Evolutionary conservation across 1,139 yeast species (phyloP).

Genomic region (Kodamaea ohmeri): DNA sequence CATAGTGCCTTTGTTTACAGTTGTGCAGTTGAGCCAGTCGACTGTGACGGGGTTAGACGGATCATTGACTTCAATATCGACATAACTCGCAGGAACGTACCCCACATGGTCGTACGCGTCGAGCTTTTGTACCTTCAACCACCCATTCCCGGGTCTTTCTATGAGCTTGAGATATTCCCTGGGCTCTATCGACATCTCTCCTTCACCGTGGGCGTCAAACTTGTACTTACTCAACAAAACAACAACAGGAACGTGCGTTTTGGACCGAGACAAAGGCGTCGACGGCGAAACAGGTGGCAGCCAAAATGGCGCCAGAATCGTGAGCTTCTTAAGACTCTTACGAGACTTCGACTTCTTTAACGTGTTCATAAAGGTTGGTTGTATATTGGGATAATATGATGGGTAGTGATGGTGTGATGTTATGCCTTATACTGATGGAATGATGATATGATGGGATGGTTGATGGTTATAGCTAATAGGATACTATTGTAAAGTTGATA

Average conservation of each 20-base stretch:
- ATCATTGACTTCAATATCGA: constrained; percentile 25
- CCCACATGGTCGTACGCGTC: constrained; percentile 20
- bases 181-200: constrained; percentile 19
- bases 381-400: too few species aligned
- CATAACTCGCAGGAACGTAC: constrained; percentile 24
- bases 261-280: constrained; percentile 10
- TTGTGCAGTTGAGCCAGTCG: constrained; percentile 10
- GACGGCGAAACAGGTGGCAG: constrained; percentile 8
- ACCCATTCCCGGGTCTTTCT: constrained; percentile 26
- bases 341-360: constrained; percentile 26
- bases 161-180: constrained; percentile 21
- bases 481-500: too few species aligned
- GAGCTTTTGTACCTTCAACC: constrained; percentile 24
- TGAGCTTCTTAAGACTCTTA: constrained; percentile 29
- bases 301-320: constrained; percentile 28
- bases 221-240: constrained; percentile 18
- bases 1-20: background rate
- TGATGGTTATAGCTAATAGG: too few species aligned
- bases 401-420: too few species aligned
- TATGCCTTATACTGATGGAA: too few species aligned
- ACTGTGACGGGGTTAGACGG: constrained; percentile 18
- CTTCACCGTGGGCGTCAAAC: constrained; percentile 18
- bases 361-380: constrained; percentile 23
- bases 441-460: background rate
- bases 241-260: constrained; percentile 13